Conservation (phyloP, 768 basidiomycete species). For the Termitomyces heimii region DNA sequence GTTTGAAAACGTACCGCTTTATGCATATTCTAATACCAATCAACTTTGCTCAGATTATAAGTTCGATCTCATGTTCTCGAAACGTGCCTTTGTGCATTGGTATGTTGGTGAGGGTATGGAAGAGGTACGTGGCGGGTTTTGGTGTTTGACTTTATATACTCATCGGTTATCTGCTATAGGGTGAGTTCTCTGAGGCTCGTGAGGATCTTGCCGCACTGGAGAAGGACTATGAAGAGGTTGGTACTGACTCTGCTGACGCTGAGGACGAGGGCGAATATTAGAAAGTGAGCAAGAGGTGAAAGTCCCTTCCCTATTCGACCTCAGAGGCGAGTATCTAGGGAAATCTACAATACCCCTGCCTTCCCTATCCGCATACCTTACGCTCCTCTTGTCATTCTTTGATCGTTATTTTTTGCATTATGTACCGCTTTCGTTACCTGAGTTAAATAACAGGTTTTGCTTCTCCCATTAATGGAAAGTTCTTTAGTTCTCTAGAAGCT, state of each 20-base stretch:
- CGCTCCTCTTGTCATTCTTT: conserved; percentile 5
- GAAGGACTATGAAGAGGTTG: conserved; percentile 92
- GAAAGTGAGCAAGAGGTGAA: conserved; percentile 9
- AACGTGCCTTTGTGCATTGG: conserved; percentile 90
- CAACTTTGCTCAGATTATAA: conserved; percentile 66
- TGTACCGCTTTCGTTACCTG: conserved; percentile 6
- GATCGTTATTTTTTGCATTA: conserved; percentile 10
- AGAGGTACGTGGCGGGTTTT: conserved; percentile 42
- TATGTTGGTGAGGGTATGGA: conserved; percentile 99
- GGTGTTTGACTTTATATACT: background rate
- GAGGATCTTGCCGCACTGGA: conserved; percentile 98
- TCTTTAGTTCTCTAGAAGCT: background rate
- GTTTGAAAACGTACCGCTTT: conserved; percentile 9
- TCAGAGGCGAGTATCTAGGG: conserved; percentile 8
- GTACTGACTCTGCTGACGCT: conserved; percentile 67
- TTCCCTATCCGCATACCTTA: conserved; percentile 12
- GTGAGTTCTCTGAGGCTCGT: conserved; percentile 97
- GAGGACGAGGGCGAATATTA: conserved; percentile 65
- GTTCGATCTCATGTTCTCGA: conserved; percentile 97
- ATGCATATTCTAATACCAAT: conserved; percentile 8
- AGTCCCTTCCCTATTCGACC: conserved; percentile 9
- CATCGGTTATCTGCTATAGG: conserved; percentile 28
- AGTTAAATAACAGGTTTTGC: conserved; percentile 6
- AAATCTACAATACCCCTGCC: conserved; percentile 14
- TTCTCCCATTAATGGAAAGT: conserved; percentile 5